Evolutionary conservation across 1,284 basidiomycete species (phyloP).

Genomic region (Volvariella volvacea): DNA sequence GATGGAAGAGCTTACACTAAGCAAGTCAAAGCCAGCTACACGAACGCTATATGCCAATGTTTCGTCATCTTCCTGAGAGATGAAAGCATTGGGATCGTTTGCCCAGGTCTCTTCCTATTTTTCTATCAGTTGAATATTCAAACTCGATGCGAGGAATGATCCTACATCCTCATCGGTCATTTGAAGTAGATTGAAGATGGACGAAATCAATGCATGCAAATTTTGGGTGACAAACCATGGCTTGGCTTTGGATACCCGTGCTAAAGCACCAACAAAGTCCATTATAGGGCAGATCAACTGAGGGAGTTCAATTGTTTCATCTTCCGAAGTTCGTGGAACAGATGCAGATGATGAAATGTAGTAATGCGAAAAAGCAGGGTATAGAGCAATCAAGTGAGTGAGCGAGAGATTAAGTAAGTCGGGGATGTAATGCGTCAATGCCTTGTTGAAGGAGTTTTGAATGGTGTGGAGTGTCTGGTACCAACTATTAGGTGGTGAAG

Average conservation of each 20-base stretch:
- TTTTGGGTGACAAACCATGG: conserved; percentile 50
- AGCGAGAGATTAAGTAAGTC: conserved; percentile 59
- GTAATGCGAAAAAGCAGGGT: conserved; percentile 60
- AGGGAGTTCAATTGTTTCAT: conserved; percentile 70
- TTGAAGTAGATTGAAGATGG: conserved; percentile 71
- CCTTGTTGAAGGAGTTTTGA: conserved; percentile 69
- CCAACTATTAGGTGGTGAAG: neutral
- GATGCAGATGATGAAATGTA: conserved; percentile 58
- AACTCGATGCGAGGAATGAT: conserved; percentile 10
- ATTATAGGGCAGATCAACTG: conserved; percentile 75
- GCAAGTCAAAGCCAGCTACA: conserved; percentile 78
- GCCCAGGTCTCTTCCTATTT: conserved; percentile 86
- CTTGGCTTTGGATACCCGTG: conserved; percentile 55
- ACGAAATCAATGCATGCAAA: conserved; percentile 48
- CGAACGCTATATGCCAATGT: conserved; percentile 78
- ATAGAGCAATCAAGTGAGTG: conserved; percentile 59
- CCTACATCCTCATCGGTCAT: conserved; percentile 86
- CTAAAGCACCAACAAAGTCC: conserved; percentile 69
- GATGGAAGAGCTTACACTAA: conserved; percentile 50
- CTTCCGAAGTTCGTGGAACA: conserved; percentile 63
- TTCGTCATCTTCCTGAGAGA: conserved; percentile 94
- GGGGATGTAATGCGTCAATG: conserved; percentile 53
- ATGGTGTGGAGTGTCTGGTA: conserved; percentile 67
- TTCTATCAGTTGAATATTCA: conserved; percentile 1
- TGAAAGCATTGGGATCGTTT: conserved; percentile 84